Base-by-base conservation (phyloP, 1,284 basidiomycete genomes). In the Fistulina hepatica region DNA sequence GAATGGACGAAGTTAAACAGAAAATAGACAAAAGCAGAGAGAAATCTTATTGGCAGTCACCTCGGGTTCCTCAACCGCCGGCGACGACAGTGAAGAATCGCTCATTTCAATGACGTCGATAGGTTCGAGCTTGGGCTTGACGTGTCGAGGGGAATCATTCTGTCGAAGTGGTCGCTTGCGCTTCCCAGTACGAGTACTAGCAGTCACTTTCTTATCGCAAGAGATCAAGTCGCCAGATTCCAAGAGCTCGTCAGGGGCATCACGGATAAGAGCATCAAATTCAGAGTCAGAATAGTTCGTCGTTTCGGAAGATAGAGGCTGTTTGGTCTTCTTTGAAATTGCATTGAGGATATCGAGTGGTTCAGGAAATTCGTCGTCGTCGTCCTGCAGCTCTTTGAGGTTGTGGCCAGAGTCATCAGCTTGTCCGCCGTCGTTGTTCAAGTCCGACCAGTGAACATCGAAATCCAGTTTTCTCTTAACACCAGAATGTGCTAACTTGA, bases 331-430 rank as follows among this genome's bases (percentile, higher is more conserved):
- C 20, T 20, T 39, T 30, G 38, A 13, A 9, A 32, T 20, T 35
- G 43, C 34, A 27, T 51, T 47, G 31, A 65, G 41, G 19, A 65
- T 46, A 30, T 65, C 63, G 15, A 54, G 52, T 24, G 64, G 52
- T 15, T 64, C 63, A 1, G 71, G 70, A 12, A 76, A 55, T 24
- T 70, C 69, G 33, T 73, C 67, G 33, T 64, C 61, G 19, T 59
- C 59, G 28, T 61, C 60, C 19, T 59, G 57, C 27, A 50, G 47
- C 28, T 57, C 54, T 19, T 48, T 46, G 9, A 52, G 27, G 36
- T 52, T 51, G 19, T 27, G 27, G 50, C 40, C 17, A 44, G 27
- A 36, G 50, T 40, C 16, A 47, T 21, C 8, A 39, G 37, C 16
- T 33, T n/a, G n/a, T n/a, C n/a, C n/a, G n/a, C n/a, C 33, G 17